phyloP scores from a whole-genome alignment of 306 rosid species.

The Heteromeles arbutifolia region DNA sequence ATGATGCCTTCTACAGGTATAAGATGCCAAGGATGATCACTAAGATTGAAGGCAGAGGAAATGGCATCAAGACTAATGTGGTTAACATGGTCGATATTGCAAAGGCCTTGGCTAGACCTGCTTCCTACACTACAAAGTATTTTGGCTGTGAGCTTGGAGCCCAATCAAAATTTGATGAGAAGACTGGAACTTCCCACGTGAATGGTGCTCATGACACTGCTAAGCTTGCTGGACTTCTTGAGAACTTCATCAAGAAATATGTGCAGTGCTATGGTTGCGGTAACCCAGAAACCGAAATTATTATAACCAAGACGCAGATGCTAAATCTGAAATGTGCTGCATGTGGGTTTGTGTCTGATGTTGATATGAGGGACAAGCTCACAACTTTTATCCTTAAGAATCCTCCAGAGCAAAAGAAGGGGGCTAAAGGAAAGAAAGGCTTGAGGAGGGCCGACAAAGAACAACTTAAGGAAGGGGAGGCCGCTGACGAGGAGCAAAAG shows the following conservation, averaged over 20 bases:
- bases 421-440: constrained; percentile 69
- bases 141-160: constrained; percentile 90
- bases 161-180: constrained; percentile 76
- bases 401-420: constrained; percentile 68
- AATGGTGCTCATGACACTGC: constrained; percentile 79
- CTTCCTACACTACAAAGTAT: constrained; percentile 67
- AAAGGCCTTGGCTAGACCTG: constrained; percentile 77
- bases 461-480: constrained; percentile 71
- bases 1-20: constrained; percentile 87
- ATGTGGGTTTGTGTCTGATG: constrained; percentile 72
- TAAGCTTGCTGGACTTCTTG: constrained; percentile 74
- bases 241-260: constrained; percentile 74
- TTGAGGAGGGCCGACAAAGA: constrained; percentile 86
- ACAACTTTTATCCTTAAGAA: constrained; percentile 72
- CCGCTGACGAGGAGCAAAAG: constrained; percentile 64
- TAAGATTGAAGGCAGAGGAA: constrained; percentile 78
- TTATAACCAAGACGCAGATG: constrained; percentile 72
- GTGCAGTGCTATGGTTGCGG: constrained; percentile 81
- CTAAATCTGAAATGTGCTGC: constrained; percentile 74
- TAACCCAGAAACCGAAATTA: constrained; percentile 72
- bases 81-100: constrained; percentile 87
- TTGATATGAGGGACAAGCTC: constrained; percentile 80
- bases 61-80: constrained; percentile 75
- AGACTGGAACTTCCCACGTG: constrained; percentile 61
- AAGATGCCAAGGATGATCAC: constrained; percentile 92